Base-by-base conservation (phyloP, 2,329 filamentous ascomycete species). In the Coccinonectria pachysandricola region DNA sequence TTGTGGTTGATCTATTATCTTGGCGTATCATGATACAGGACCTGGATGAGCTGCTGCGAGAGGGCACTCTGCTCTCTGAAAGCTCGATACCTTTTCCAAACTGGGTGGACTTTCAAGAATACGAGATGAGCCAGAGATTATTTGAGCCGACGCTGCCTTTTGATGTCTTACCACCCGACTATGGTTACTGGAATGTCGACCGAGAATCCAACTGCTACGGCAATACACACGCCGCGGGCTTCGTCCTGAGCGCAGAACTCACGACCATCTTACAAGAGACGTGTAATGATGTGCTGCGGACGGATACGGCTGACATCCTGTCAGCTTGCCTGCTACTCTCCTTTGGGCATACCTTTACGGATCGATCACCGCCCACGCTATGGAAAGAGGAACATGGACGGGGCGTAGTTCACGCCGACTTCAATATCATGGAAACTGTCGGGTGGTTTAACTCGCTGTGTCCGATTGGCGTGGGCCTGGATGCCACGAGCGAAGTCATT, bases 371-470 rank as follows among this genome's bases (percentile, higher is more conserved):
- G 0, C 71, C 71, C 0, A 62, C 63, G 2, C 40, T 75, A 1
- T 76, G 66, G 66, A 67, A 64, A 28, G 63, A 67, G 34, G 65
- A 68, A 32, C 57, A 62, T 19, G 66, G 66, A 10, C 54, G 67
- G 10, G 50, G 59, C n/a, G 44, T 53, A 3, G 57, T 57, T 34
- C 59, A 60, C 14, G 44, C 49, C 1, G 59, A 62, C 10, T 51
- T 66, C 8, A 65, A 75, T 45, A 58, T 73, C 1, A 61, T 63
- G 4, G 56, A 69, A 26, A 75, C 70, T 0, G 68, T 75, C 0
- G 71, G 71, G 2, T 75, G 69, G 69, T 73, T 75, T 35, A 72
- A 69, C 3, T 62, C 68, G 0, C 50, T 75, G 8, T 68, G 62
- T 24, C 71, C 71, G 0, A 51, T 74, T 5, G 53, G 57, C 2